Evolutionary conservation across 164 flowering plant genomes (phyloP).

Genomic region (Vitis rotundifolia): DNA sequence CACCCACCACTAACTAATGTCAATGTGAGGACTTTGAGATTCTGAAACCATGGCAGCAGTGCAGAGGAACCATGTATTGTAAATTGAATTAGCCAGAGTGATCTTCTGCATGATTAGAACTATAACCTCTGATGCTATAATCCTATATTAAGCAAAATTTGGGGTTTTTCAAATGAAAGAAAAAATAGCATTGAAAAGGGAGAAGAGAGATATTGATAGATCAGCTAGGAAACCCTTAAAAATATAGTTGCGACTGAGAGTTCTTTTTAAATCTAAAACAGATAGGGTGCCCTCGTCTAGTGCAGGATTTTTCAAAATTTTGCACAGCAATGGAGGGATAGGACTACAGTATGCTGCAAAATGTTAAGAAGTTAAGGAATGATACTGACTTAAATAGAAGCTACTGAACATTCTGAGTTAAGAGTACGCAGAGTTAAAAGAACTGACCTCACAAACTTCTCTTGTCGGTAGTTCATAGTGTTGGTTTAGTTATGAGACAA

Average conservation of each 20-base stretch:
- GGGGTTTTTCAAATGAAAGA: too few species aligned
- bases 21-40: neutral
- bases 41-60: neutral
- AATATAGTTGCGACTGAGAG: too few species aligned
- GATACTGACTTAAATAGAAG: neutral
- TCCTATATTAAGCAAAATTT: too few species aligned
- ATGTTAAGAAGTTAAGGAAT: too few species aligned
- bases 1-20: neutral
- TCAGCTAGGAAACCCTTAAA: too few species aligned
- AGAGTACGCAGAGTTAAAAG: neutral
- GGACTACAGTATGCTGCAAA: neutral
- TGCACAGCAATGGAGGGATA: neutral
- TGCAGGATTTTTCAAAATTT: neutral
- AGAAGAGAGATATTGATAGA: too few species aligned
- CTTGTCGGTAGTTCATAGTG: constrained; percentile 24
- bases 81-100: neutral
- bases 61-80: neutral
- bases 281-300: neutral
- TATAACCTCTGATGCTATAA: too few species aligned
- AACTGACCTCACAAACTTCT: constrained; percentile 38
- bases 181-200: too few species aligned
- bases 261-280: too few species aligned
- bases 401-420: neutral
- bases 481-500: neutral
- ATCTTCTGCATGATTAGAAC: too few species aligned